Conservation (phyloP, 768 basidiomycete species). For the Gloeophyllum trabeum region DNA sequence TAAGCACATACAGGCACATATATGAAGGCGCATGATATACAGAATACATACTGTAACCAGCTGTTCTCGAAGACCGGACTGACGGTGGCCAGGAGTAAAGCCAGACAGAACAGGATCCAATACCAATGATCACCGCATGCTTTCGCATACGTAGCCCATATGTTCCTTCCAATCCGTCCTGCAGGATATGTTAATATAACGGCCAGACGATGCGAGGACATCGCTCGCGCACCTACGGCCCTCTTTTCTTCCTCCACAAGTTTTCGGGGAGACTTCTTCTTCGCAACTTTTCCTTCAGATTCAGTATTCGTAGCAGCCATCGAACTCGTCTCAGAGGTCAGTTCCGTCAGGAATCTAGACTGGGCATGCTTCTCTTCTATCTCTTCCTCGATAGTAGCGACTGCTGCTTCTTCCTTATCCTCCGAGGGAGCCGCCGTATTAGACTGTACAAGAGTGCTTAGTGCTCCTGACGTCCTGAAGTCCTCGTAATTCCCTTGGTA, state of each 20-base stretch:
- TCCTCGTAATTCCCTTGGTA: conserved; percentile 58
- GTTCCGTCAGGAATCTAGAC: conserved; percentile 6
- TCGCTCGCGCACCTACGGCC: conserved; percentile 22
- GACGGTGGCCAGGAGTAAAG: conserved; percentile 24
- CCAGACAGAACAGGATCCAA: conserved; percentile 28
- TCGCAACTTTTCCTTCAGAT: conserved; percentile 9
- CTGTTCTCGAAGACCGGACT: conserved; percentile 37
- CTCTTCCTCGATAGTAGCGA: conserved; percentile 17
- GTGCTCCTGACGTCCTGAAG: conserved; percentile 56
- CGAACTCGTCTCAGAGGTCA: conserved; percentile 29
- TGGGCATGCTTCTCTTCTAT: conserved; percentile 10
- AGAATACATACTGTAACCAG: conserved; percentile 22
- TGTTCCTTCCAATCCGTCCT: conserved; percentile 11
- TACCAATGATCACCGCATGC: conserved; percentile 25
- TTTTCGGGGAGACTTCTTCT: conserved; percentile 61
- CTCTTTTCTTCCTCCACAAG: conserved; percentile 61
- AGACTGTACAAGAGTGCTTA: conserved; percentile 57
- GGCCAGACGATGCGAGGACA: background rate
- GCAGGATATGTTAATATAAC: background rate
- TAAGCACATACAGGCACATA: background rate
- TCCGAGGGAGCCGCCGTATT: conserved; percentile 23
- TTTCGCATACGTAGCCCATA: conserved; percentile 34
- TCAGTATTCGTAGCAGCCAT: conserved; percentile 27
- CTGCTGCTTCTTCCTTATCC: conserved; percentile 27
- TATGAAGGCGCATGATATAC: background rate